Percentiles rank a stretch among this genome's conserved stretches.
These are phyloP conservation scores for Septoria linicola DNA, from an alignment of 2,329 filamentous ascomycete genomes.

Conservation along the genomic window DNA sequence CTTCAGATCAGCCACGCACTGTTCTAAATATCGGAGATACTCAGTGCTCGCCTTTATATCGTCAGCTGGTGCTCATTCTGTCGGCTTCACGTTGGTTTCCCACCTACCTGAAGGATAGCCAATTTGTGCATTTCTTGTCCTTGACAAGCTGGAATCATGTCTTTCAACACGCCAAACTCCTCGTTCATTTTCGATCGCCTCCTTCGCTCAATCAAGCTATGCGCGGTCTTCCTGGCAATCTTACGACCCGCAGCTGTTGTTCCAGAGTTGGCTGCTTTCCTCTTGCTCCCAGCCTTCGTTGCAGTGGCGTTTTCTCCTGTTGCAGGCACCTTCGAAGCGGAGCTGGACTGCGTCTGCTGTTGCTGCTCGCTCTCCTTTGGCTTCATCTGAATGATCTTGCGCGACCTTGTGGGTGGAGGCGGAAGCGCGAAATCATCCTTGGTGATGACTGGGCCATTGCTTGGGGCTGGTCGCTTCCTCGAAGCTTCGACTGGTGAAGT, in stretches of 20 bases:
- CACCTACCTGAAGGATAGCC: conserved; percentile 80
- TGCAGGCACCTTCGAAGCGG: conserved; percentile 14
- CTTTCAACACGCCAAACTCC: conserved; percentile 88
- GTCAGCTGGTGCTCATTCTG: conserved; percentile 3
- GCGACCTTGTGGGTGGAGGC: conserved; percentile 83
- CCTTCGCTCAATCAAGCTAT: conserved; percentile 88
- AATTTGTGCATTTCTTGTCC: conserved; percentile 97
- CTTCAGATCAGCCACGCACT: conserved; percentile 80
- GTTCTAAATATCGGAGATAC: conserved; percentile 89
- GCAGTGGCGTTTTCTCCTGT: conserved; percentile 27
- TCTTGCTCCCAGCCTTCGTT: conserved; percentile 56
- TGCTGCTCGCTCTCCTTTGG: conserved; percentile 51
- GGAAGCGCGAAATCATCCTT: conserved; percentile 76
- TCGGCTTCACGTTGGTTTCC: neutral
- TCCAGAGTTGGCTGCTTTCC: conserved; percentile 67
- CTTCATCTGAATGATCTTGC: conserved; percentile 99
- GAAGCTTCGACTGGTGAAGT: conserved; percentile 42
- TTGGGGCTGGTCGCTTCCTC: conserved; percentile 34
- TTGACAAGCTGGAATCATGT: conserved; percentile 93
- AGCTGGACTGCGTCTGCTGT: conserved; percentile 15
- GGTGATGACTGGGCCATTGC: conserved; percentile 33
- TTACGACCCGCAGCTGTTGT: conserved; percentile 88
- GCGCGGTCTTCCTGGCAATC: conserved; percentile 92
- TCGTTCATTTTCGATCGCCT: conserved; percentile 98
- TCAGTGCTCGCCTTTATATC: conserved; percentile 79